Evolutionary conservation across 2,329 filamentous ascomycete genomes (phyloP).

Genomic region (Zymoseptoria passerinii): DNA sequence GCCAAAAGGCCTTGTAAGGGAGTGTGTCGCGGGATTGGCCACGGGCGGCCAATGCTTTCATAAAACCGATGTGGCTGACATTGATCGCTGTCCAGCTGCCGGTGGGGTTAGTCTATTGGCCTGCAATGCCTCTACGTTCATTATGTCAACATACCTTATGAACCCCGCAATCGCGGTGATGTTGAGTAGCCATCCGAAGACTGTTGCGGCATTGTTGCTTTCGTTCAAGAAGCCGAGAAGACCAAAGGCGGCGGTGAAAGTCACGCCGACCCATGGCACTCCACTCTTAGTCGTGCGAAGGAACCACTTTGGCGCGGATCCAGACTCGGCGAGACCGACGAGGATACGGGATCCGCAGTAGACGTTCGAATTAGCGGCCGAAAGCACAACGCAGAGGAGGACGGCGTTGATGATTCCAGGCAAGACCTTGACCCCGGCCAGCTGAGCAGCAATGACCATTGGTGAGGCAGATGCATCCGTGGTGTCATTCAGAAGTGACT

Average conservation of each 20-base stretch:
- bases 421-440: conserved; percentile 52
- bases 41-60: conserved; percentile 60
- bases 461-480: conserved; percentile 48
- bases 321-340: conserved; percentile 58
- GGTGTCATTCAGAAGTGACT: conserved; percentile 30
- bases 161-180: conserved; percentile 66
- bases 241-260: conserved; percentile 56
- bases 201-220: conserved; percentile 59
- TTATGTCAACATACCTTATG: no score
- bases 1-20: conserved; percentile 61
- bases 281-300: conserved; percentile 52
- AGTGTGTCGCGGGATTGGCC: conserved; percentile 58
- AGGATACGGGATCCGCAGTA: conserved; percentile 62
- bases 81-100: no score
- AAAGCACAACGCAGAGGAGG: conserved; percentile 59
- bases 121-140: no score
- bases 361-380: conserved; percentile 59
- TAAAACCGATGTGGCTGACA: conserved; percentile 65
- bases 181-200: conserved; percentile 65
- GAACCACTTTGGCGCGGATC: conserved; percentile 46
- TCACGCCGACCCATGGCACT: conserved; percentile 67
- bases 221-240: conserved; percentile 68
- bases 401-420: conserved; percentile 63
- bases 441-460: conserved; percentile 57
- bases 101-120: no score